Evolutionary conservation across 129 eudicot species (phyloP), one percentile per base, ranked within the genome.

Genomic region (Logfia minima): DNA sequence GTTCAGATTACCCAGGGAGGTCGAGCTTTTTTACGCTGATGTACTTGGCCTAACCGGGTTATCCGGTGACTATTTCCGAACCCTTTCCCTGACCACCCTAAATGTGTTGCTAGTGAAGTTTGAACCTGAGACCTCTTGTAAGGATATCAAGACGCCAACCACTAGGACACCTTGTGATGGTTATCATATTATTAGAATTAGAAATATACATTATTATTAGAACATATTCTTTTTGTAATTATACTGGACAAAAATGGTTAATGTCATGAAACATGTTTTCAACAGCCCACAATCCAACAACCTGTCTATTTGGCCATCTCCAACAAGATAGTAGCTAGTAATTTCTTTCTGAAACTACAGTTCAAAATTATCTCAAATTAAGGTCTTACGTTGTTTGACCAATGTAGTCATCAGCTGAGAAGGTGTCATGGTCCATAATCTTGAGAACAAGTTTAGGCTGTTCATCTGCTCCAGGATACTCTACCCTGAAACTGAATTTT

Each of bases 351-450:
- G 56, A 29, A 51, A 72, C 39, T 13, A 48, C 48, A 2, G 18
- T 10, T 51, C 24, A 23, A 34, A 2, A 31, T 65, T 10, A 41
- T 2, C 3, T 66, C 29, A 17, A 5, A 45, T 34, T 23, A n/a
- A 55, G 39, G 76, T 43, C 84, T 83, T 87, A 92, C 97, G 86
- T 87, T 78, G 97, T 68, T 81, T 85, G 84, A 39, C 97, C 97
- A 16, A 92, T 75, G 78, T 71, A 67, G 74, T 92, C 96, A 55
- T 92, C 97, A 23, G 87, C 8, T 19, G 92, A 80, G 78, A 89
- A 89, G 71, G 90, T 89, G 78, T 92, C 97, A 32, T 83, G 87
- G 43, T 92, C 97, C 89, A 89, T 85, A 60, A 92, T 79, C 62
- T 77, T 84, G 73, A 92, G 88, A 43, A 83, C 16, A 41, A 88